Evolutionary conservation across 164 flowering plant genomes (phyloP), one percentile per base, ranked within the genome.

Genomic region (Nelumbo lutea): DNA sequence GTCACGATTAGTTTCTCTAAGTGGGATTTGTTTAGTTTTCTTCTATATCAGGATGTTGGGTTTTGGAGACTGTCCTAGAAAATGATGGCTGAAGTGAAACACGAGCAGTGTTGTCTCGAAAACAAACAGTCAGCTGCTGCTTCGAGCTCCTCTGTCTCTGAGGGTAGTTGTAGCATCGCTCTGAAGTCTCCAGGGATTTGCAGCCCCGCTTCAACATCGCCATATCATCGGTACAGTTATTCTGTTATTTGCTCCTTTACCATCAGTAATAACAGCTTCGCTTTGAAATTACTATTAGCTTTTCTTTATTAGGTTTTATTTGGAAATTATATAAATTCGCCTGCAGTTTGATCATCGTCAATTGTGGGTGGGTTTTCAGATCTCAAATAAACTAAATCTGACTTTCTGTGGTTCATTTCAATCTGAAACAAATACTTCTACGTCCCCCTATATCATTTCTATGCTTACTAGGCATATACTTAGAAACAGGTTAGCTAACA

Each of bases 61-160:
- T 68, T 76, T 73, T 79, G 76, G 69, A 58, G 73, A 66, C 76
- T 76, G 68, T 71, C 47, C 50, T 69, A 62, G 77, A 61, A 59
- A 70, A 74, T 70, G 69, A 86, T 84, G 89, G 86, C 40, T 51
- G 84, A 76, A 67, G 65, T 67, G 75, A 83, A 81, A 72, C 38
- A 65, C 10, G 90, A 87, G 75, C 81, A 75, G 70, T 65, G 72
- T 66, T 93, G 94, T 78, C 75, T 86, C 41, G 96, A 88, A 87
- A 88, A 90, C 73, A 87, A 83, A 75, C 91, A 90, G 73, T 77
- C 82, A 2, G 83, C 82, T 1, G 82, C 90, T n/a, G 85, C 86
- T 68, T 89, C 92, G 13, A 84, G 90, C 78, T 85, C 96, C 11
- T 89, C 97, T 9, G 70, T 78, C 59, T 90, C 96, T 0, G 96